These are phyloP conservation scores for Fusarium succisae DNA, from an alignment of 2,329 filamentous ascomycete genomes.

Conservation along the genomic window DNA sequence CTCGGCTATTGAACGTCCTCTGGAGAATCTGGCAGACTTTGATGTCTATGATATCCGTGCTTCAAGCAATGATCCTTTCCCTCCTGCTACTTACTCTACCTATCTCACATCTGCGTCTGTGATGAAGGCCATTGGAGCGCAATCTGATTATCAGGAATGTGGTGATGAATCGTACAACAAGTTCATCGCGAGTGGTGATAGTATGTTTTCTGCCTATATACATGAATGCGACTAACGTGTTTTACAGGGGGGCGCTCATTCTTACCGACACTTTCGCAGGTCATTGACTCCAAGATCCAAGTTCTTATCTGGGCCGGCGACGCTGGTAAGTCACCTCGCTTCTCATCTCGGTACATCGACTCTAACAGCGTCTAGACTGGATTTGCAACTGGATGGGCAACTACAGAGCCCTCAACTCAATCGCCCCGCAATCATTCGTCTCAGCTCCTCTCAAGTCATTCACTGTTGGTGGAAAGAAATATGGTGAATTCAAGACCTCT, in stretches of 20 bases:
- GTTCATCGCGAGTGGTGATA: slow-evolving; percentile 34
- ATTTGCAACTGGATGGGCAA: slow-evolving; percentile 67
- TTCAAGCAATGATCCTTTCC: slow-evolving; percentile 15
- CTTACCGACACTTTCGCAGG: slow-evolving; percentile 52
- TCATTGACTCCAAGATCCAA: slow-evolving; percentile 58
- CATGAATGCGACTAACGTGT: accelerated
- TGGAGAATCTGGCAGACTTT: slow-evolving; percentile 45
- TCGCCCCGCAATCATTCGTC: slow-evolving; percentile 55
- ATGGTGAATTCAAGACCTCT: slow-evolving; percentile 59
- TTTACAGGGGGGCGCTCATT: slow-evolving; percentile 54
- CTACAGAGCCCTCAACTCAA: slow-evolving; percentile 54
- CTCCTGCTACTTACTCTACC: slow-evolving; percentile 26
- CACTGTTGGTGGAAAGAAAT: slow-evolving; percentile 56
- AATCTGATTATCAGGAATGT: slow-evolving; percentile 32
- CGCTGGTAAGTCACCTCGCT: slow-evolving; percentile 46
- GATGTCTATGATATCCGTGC: slow-evolving; percentile 59
- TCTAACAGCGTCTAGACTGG: slow-evolving; percentile 52
- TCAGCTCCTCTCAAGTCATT: slow-evolving; percentile 50
- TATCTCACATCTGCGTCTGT: slow-evolving; percentile 28
- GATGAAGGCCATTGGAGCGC: slow-evolving; percentile 34
- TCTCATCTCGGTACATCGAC: neutral
- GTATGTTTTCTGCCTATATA: slow-evolving; percentile 1
- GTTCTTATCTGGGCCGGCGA: slow-evolving; percentile 66
- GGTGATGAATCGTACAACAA: slow-evolving; percentile 18
- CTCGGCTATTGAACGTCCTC: slow-evolving; percentile 8